phyloP scores from a whole-genome alignment of 2,329 filamentous ascomycete genomes.

The Neurospora sp. region DNA sequence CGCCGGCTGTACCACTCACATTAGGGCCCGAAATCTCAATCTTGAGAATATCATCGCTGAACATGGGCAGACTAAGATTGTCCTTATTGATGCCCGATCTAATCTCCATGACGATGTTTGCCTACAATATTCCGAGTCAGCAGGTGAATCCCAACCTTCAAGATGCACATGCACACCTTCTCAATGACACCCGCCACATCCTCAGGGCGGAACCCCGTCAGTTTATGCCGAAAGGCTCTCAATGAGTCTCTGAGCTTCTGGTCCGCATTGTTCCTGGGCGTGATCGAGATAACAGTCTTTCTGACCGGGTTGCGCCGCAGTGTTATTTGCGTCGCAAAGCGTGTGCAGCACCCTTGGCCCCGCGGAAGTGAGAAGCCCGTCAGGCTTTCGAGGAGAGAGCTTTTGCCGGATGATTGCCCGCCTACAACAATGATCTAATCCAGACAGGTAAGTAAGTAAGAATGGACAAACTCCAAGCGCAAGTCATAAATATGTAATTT shows the following conservation, averaged over 20 bases:
- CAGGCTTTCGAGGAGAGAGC: conserved; percentile 64
- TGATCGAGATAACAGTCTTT: conserved; percentile 34
- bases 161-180: conserved; percentile 22
- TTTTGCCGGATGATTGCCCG: conserved; percentile 79
- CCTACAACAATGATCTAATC: conserved; percentile 70
- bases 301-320: conserved; percentile 26
- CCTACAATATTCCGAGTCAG: conserved; percentile 17
- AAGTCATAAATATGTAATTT: too few species aligned
- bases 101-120: conserved; percentile 35
- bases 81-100: conserved; percentile 11
- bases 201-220: conserved; percentile 25
- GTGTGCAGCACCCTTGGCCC: conserved; percentile 33
- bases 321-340: conserved; percentile 38
- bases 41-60: conserved; percentile 36
- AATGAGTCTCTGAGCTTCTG: conserved; percentile 15
- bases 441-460: background rate
- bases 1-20: conserved; percentile 14
- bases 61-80: conserved; percentile 20
- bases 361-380: conserved; percentile 39
- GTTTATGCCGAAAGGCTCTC: conserved; percentile 22
- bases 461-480: too few species aligned
- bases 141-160: conserved; percentile 1
- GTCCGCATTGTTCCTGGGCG: conserved; percentile 19
- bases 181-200: conserved; percentile 29
- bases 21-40: conserved; percentile 35